These are phyloP conservation scores for Alternaria arbusti DNA, from an alignment of 2,329 filamentous ascomycete species.

Conservation along the genomic window DNA sequence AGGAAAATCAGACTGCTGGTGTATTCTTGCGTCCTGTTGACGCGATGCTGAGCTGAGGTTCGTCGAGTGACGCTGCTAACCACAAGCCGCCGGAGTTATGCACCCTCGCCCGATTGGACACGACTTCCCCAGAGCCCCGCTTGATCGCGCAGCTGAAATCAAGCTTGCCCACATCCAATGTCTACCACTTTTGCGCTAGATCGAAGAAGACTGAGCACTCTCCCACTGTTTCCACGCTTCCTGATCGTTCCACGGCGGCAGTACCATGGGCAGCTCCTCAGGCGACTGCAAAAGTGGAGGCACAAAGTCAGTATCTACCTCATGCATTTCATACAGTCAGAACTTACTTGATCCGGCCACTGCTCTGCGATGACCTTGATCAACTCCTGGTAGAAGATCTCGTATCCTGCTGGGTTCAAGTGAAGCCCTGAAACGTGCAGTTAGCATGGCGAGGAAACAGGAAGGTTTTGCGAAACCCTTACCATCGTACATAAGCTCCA, in stretches of 20 bases:
- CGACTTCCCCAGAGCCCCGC: slow-evolving; percentile 6
- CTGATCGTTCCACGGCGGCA: slow-evolving; percentile 61
- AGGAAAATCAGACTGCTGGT: background rate
- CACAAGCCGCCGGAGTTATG: slow-evolving; percentile 14
- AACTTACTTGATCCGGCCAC: slow-evolving; percentile 59
- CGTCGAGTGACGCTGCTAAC: slow-evolving; percentile 11
- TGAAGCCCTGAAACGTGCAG: slow-evolving; percentile 59
- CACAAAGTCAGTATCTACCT: background rate
- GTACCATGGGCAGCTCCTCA: slow-evolving; percentile 58
- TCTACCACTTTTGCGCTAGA: background rate
- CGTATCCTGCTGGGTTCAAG: slow-evolving; percentile 63
- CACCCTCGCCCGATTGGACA: slow-evolving; percentile 9
- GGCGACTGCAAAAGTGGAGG: slow-evolving; percentile 41
- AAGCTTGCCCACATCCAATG: background rate
- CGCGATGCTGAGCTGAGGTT: slow-evolving; percentile 9
- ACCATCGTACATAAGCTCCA: slow-evolving; percentile 64
- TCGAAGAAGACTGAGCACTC: slow-evolving; percentile 1
- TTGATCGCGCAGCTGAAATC: background rate
- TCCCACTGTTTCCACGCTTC: slow-evolving; percentile 41
- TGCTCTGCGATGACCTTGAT: slow-evolving; percentile 57
- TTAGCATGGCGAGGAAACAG: slow-evolving; percentile 12
- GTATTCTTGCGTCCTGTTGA: slow-evolving; percentile 2
- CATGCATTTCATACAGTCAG: background rate
- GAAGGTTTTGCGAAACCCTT: slow-evolving; percentile 21
- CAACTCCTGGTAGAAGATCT: slow-evolving; percentile 61